Evolutionary conservation across 495 filamentous ascomycete species (phyloP).

Genomic region (Xylaria intraflava): DNA sequence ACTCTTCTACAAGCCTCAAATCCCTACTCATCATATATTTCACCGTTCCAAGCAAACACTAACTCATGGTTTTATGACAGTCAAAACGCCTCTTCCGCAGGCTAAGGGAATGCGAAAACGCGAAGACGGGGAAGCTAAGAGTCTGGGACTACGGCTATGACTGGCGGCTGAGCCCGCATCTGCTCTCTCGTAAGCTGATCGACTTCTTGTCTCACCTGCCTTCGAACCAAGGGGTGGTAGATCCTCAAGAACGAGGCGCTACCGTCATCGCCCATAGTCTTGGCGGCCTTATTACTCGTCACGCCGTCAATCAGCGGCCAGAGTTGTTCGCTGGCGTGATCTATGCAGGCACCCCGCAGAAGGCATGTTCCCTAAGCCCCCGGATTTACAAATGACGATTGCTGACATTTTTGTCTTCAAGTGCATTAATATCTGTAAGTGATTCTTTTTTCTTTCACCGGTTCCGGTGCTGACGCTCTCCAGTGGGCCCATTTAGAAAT

Average conservation of each 20-base stretch:
- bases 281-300: constrained; percentile 81
- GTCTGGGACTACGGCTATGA: constrained; percentile 93
- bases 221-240: constrained; percentile 55
- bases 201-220: constrained; percentile 66
- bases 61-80: background rate
- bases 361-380: background rate
- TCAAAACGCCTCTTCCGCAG: constrained; percentile 74
- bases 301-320: constrained; percentile 81
- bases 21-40: too few species aligned
- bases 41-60: background rate
- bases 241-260: constrained; percentile 55
- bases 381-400: background rate
- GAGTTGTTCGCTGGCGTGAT: constrained; percentile 83
- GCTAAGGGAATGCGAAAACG: constrained; percentile 65
- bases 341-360: constrained; percentile 75
- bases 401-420: background rate
- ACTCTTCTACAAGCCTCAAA: background rate
- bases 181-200: constrained; percentile 63
- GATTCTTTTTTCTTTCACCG: background rate
- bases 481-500: constrained; percentile 82
- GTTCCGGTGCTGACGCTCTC: constrained; percentile 67
- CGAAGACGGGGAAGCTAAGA: constrained; percentile 59
- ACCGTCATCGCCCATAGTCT: constrained; percentile 83
- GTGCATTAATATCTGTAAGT: constrained; percentile 13
- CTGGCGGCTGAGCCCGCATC: constrained; percentile 81